These are phyloP conservation scores for Calonectria montana DNA, from an alignment of 2,329 filamentous ascomycete genomes.

Conservation along the genomic window DNA sequence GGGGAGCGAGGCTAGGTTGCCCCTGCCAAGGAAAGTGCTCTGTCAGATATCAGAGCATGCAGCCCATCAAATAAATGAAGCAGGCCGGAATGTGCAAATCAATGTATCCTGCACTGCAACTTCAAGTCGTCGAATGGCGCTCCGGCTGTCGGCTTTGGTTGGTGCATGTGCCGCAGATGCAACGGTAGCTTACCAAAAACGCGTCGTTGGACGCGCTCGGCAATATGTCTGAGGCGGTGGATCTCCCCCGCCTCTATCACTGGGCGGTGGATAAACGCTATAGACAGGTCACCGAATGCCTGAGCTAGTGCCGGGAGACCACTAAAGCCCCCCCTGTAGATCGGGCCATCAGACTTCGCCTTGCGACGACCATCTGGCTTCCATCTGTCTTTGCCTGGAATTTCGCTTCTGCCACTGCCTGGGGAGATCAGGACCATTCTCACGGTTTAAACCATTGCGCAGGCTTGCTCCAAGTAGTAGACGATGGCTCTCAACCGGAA, in stretches of 20 bases:
- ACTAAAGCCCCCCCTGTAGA: slow-evolving; percentile 20
- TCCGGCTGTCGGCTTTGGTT: neutral
- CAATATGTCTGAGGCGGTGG: slow-evolving; percentile 14
- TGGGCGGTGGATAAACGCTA: slow-evolving; percentile 11
- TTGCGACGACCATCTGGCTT: slow-evolving; percentile 8
- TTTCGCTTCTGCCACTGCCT: neutral
- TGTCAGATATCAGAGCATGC: neutral
- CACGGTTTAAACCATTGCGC: neutral
- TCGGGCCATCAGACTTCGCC: slow-evolving; percentile 11
- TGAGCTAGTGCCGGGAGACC: slow-evolving; percentile 8
- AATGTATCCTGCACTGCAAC: slow-evolving; percentile 5
- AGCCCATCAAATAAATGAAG: neutral
- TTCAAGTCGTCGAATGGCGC: neutral
- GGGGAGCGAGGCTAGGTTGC: neutral
- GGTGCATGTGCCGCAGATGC: slow-evolving; percentile 6
- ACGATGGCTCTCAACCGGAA: slow-evolving; percentile 81
- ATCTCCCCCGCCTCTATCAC: slow-evolving; percentile 6
- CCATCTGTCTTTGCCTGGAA: neutral
- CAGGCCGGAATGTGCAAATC: neutral
- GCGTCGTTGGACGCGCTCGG: slow-evolving; percentile 34
- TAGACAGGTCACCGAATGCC: neutral
- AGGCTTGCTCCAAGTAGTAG: neutral
- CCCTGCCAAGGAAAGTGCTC: neutral
- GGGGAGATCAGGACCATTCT: neutral
- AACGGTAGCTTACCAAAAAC: slow-evolving; percentile 7